These are phyloP conservation scores for Sporobolomyces phaffii DNA, from an alignment of 768 basidiomycete genomes.

Conservation along the genomic window DNA sequence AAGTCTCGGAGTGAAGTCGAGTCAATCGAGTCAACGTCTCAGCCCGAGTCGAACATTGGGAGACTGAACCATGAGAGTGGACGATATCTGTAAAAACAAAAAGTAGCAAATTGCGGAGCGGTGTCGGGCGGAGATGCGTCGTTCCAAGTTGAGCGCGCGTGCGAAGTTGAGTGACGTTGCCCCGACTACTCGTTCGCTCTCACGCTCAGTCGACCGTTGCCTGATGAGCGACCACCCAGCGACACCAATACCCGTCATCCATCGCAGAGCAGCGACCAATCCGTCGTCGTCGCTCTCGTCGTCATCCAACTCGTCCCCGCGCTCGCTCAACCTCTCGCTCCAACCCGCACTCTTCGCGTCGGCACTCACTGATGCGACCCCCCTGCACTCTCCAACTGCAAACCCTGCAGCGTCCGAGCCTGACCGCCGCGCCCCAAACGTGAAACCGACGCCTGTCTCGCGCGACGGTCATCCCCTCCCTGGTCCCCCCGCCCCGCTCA, in stretches of 20 bases:
- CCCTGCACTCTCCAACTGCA: neutral
- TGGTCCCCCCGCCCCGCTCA: slow-evolving; percentile 9
- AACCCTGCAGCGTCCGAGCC: neutral
- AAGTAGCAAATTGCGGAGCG: no score
- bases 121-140: no score
- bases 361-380: neutral
- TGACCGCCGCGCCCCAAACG: neutral
- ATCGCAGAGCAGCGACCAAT: neutral
- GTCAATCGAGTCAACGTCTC: no score
- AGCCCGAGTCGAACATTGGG: no score
- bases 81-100: no score
- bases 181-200: no score
- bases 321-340: neutral
- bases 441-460: neutral
- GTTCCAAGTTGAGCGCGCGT: no score
- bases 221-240: neutral
- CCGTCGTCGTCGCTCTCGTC: neutral
- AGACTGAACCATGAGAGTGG: no score
- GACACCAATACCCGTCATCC: neutral
- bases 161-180: no score
- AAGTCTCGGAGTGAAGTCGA: no score
- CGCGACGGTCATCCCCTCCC: neutral
- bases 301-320: slow-evolving; percentile 3
- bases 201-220: no score
- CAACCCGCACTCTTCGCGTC: no score